These are phyloP conservation scores for Chalciporus chontae DNA, from an alignment of 768 basidiomycete species.

Conservation along the genomic window DNA sequence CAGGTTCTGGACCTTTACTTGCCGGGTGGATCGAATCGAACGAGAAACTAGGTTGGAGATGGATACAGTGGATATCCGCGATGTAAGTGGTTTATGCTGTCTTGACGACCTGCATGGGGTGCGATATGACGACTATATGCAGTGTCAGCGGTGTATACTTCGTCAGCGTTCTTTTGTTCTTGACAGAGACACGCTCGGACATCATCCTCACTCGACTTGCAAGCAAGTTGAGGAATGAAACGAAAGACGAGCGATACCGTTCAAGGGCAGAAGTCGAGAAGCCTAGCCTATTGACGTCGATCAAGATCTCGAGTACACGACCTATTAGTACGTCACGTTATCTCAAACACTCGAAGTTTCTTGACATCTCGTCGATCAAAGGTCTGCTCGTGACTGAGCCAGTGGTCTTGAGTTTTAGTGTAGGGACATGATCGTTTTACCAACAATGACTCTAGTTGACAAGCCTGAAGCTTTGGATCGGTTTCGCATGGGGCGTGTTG, in stretches of 20 bases:
- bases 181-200: slow-evolving; percentile 71
- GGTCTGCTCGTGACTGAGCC: slow-evolving; percentile 48
- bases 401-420: slow-evolving; percentile 69
- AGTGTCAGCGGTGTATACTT: slow-evolving; percentile 54
- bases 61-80: slow-evolving; percentile 81
- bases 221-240: slow-evolving; percentile 56
- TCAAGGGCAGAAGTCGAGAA: slow-evolving; percentile 64
- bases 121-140: slow-evolving; percentile 2
- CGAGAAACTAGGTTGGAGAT: slow-evolving; percentile 61
- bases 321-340: slow-evolving; percentile 59
- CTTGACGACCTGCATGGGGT: background rate
- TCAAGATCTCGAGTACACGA: slow-evolving; percentile 67
- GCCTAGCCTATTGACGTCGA: slow-evolving; percentile 49
- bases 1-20: slow-evolving; percentile 59
- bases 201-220: slow-evolving; percentile 70
- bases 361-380: slow-evolving; percentile 4
- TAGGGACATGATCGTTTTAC: slow-evolving; percentile 30
- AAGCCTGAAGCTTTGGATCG: slow-evolving; percentile 55
- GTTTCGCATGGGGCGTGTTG: slow-evolving; percentile 73
- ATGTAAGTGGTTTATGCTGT: slow-evolving; percentile 39
- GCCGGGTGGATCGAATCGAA: slow-evolving; percentile 69
- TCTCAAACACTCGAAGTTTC: background rate
- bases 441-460: slow-evolving; percentile 1
- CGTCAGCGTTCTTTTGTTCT: slow-evolving; percentile 46
- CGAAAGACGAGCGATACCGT: slow-evolving; percentile 59